Evolutionary conservation across 257 asterid genomes (phyloP), one percentile per base, ranked within the genome.

Genomic region (Solanum microdontum): DNA sequence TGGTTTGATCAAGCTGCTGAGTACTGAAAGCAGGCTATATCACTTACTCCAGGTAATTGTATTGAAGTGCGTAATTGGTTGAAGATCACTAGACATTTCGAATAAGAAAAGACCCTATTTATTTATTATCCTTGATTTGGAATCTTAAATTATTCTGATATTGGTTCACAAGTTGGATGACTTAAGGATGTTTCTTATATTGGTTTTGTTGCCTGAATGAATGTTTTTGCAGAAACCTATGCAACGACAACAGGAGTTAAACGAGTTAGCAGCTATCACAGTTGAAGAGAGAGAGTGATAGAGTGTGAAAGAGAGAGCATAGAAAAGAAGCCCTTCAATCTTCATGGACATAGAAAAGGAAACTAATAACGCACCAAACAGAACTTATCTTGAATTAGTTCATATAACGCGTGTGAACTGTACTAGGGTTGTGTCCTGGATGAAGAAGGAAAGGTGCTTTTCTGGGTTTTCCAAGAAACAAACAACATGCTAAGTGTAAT

Each of bases 221-320:
- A 69, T 70, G 68, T 43, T 28, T 82, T 26, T 87, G 89, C 21
- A 90, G 92, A 92, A 89, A 66, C 92, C 84, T 87, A 84, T 86
- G 26, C 76, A 88, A 66, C 85, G 70, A 85, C 86, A 87, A 89
- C 88, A 70, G 86, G 90, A 55, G 86, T 89, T 75, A 48, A 91
- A 90, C 55, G 84, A 91, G 74, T 87, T 60, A 43, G 88, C 91
- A 69, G 90, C 89, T 15, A 15, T 83, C 85, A 89, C 85, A 33
- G 91, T 88, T 58, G 91, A 90, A 15, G 88, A 86, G 82, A 87
- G 87, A 89, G 30, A 28, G 30, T 28, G 30, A 28, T 28, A 28
- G 30, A 28, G 30, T 28, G 30, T 28, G 30, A 28, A 28, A 28
- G 30, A 28, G 86, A 91, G 45, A 88, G 30, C 82, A 90, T 91